Evolutionary conservation across 2,329 filamentous ascomycete genomes (phyloP).

Genomic region (Botryotinia narcissicola): DNA sequence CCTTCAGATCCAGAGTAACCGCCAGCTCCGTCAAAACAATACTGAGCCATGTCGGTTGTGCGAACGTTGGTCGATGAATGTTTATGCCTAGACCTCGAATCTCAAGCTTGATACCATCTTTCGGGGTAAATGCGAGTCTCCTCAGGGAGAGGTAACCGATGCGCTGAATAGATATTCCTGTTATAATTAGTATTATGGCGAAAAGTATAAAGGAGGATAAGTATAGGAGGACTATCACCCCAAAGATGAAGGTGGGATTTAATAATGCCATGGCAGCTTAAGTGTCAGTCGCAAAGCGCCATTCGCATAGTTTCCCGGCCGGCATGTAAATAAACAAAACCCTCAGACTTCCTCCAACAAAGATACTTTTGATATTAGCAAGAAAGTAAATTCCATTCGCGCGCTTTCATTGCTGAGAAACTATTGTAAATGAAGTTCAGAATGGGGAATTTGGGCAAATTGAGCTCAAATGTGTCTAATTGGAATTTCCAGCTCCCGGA

Average conservation of each 20-base stretch:
- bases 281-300: conserved; percentile 17
- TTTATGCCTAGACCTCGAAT: conserved; percentile 85
- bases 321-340: conserved; percentile 4
- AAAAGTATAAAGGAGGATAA: conserved; percentile 91
- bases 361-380: conserved; percentile 13
- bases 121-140: conserved; percentile 83
- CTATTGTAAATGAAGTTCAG: background rate
- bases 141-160: conserved; percentile 90
- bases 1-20: conserved; percentile 75
- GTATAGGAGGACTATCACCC: conserved; percentile 81
- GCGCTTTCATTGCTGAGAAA: conserved; percentile 20
- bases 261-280: conserved; percentile 57
- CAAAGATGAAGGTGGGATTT: conserved; percentile 79
- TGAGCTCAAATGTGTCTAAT: conserved; percentile 19
- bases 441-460: conserved; percentile 17
- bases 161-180: conserved; percentile 92
- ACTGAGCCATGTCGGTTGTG: conserved; percentile 94
- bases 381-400: conserved; percentile 14
- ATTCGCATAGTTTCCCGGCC: conserved; percentile 10
- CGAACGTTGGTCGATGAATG: conserved; percentile 90
- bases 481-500: conserved; percentile 7
- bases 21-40: conserved; percentile 82
- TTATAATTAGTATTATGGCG: conserved; percentile 86
- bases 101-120: conserved; percentile 85
- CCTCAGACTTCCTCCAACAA: conserved; percentile 8